Conservation (phyloP, 805 yeast species). For the Candida endomychidarum region DNA sequence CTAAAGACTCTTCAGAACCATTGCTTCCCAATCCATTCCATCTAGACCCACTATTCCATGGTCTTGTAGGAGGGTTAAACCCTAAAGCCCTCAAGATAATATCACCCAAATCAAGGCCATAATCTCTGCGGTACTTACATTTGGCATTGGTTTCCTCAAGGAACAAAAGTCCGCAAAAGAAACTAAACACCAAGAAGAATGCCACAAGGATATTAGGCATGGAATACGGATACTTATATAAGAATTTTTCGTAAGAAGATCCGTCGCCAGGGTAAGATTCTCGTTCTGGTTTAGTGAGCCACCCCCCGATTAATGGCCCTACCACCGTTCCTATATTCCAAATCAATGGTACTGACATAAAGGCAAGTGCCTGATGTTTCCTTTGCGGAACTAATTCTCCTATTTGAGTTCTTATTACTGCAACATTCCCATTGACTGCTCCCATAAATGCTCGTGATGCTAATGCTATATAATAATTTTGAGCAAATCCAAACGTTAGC, state of each 20-base stretch:
- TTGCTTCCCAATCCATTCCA: conserved; percentile 19
- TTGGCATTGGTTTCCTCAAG: conserved; percentile 35
- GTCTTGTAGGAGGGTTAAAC: conserved; percentile 24
- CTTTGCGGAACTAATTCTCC: conserved; percentile 60
- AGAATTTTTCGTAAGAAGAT: conserved; percentile 23
- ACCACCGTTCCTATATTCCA: conserved; percentile 61
- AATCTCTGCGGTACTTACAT: conserved; percentile 22
- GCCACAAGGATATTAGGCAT: conserved; percentile 36
- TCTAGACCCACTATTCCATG: too few relatives aligned
- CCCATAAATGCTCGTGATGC: conserved; percentile 56
- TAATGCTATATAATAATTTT: conserved; percentile 53
- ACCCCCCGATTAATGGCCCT: conserved; percentile 58
- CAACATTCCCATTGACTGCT: conserved; percentile 60
- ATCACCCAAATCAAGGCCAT: conserved; percentile 37
- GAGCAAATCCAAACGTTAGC: conserved; percentile 53
- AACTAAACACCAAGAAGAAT: conserved; percentile 22
- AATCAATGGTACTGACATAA: conserved; percentile 58
- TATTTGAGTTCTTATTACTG: conserved; percentile 58
- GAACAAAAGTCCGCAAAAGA: conserved; percentile 29
- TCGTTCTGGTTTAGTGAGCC: conserved; percentile 44
- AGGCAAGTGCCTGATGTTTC: conserved; percentile 61
- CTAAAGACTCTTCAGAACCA: conserved; percentile 26
- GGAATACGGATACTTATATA: conserved; percentile 32
- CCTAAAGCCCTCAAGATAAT: conserved; percentile 25
- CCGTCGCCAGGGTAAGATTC: conserved; percentile 2